A percentile compares a stretch with the other conserved stretches of the same genome.
Evolutionary conservation across 2,329 filamentous ascomycete species (phyloP).

Genomic region (Myriangium duriaei): DNA sequence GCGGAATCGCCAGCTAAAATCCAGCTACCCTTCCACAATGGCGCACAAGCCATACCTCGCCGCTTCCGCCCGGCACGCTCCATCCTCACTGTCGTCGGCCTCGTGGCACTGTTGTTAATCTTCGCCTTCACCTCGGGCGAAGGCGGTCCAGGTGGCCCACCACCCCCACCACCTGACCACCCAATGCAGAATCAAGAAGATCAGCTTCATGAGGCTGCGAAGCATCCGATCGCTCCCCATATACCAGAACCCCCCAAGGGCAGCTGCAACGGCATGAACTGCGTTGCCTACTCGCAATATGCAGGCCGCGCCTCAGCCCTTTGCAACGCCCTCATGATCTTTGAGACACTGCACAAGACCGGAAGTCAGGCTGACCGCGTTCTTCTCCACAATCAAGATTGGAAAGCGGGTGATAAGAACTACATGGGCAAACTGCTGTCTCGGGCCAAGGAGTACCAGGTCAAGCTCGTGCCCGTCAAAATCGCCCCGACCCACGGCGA

Average conservation of each 20-base stretch:
- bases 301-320: slow-evolving; percentile 30
- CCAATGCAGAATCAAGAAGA: too few species aligned
- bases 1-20: background rate
- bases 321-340: slow-evolving; percentile 32
- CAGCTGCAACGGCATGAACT: background rate
- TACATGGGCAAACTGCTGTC: slow-evolving; percentile 31
- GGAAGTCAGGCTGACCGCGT: slow-evolving; percentile 31
- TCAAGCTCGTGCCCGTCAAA: slow-evolving; percentile 35
- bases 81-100: background rate
- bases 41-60: background rate
- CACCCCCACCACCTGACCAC: too few species aligned
- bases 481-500: slow-evolving; percentile 18
- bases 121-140: background rate
- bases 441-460: slow-evolving; percentile 37
- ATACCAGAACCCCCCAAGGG: background rate
- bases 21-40: background rate
- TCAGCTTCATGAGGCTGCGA: too few species aligned
- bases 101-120: background rate
- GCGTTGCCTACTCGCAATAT: slow-evolving; percentile 29
- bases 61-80: background rate
- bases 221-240: too few species aligned
- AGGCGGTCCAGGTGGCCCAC: too few species aligned
- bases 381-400: slow-evolving; percentile 30
- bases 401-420: slow-evolving; percentile 10
- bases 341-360: slow-evolving; percentile 28